These are phyloP conservation scores for Lumnitzera racemosa DNA, from an alignment of 345 rosid genomes.

Conservation along the genomic window DNA sequence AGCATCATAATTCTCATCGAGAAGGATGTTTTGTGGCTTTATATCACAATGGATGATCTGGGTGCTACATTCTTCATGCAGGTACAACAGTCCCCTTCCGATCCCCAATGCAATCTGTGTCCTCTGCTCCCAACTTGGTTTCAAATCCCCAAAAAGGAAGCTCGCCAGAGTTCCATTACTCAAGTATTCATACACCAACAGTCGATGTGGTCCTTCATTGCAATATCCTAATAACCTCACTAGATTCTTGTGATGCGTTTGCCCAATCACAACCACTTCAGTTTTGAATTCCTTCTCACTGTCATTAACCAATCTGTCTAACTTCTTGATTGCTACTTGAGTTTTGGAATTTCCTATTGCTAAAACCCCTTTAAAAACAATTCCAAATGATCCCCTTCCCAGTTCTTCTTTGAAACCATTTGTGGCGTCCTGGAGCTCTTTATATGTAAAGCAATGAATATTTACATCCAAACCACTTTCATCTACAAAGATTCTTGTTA, in stretches of 20 bases:
- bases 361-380: slow-evolving; percentile 20
- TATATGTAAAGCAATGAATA: slow-evolving; percentile 20
- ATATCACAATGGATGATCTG: slow-evolving; percentile 56
- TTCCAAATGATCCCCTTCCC: slow-evolving; percentile 26
- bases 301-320: slow-evolving; percentile 24
- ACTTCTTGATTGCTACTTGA: slow-evolving; percentile 35
- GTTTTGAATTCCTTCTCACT: slow-evolving; percentile 47
- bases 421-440: slow-evolving; percentile 27
- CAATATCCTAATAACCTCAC: slow-evolving; percentile 43
- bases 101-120: slow-evolving; percentile 32
- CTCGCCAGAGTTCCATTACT: slow-evolving; percentile 40
- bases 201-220: slow-evolving; percentile 35
- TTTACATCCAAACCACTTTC: slow-evolving; percentile 11
- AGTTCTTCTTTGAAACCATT: slow-evolving; percentile 32
- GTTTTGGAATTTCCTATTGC: slow-evolving; percentile 11
- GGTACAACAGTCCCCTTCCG: slow-evolving; percentile 43
- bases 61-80: slow-evolving; percentile 50
- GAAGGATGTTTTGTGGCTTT: slow-evolving; percentile 52
- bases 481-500: not conserved
- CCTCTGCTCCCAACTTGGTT: slow-evolving; percentile 38
- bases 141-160: slow-evolving; percentile 29
- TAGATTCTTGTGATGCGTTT: slow-evolving; percentile 47
- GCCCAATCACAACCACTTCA: slow-evolving; percentile 40
- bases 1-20: slow-evolving; percentile 32
- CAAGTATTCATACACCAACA: slow-evolving; percentile 47